Evolutionary conservation across 495 filamentous ascomycete species (phyloP), one percentile per base, ranked within the genome.

Genomic region (Neurospora tetrasperma): DNA sequence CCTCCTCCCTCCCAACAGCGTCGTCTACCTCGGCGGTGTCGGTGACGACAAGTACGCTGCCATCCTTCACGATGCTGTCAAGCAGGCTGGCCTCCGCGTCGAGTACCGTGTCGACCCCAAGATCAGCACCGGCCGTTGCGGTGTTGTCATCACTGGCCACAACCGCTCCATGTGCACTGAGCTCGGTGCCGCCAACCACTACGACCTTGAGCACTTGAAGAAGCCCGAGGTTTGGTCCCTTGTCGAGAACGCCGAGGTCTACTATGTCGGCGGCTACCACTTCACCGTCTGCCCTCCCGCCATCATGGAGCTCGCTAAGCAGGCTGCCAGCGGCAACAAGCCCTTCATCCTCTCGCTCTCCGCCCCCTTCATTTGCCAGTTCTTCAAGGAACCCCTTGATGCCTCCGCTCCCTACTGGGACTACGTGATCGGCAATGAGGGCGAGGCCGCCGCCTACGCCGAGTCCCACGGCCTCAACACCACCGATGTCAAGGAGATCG

Each of bases 391-490:
- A 23, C 93, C 89, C 72, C 87, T 99, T 46, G 94, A 96, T 83
- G 88, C 89, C 75, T 90, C 91, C 3, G 86, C 92, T 11, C 91
- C 90, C 27, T 98, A 97, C 89, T 95, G 92, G 86, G 96, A 99
- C 86, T 97, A 94, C 86, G 86, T 97, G 42, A 91, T 98, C 83
- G 96, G 94, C 74, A 99, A 99, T 83, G 96, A 98, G 90, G 92
- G 91, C 40, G 96, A 99, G 84, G 96, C 94, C 42, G 86, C 88
- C 75, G 84, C 92, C 70, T 98, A 94, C 83, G 90, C 96, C 70
- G 89, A 92, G 79, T 90, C 89, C 71, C 94, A 98, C 82, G 85
- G 85, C 72, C 89, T 89, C 46, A 91, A 90, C 69, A 90, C 90
- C 75, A 83, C 81, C 68, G 93, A 96, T 80, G 87, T 98, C 75